Conservation (phyloP, 208 protist species). For the Acanthamoeba lenticulata region DNA sequence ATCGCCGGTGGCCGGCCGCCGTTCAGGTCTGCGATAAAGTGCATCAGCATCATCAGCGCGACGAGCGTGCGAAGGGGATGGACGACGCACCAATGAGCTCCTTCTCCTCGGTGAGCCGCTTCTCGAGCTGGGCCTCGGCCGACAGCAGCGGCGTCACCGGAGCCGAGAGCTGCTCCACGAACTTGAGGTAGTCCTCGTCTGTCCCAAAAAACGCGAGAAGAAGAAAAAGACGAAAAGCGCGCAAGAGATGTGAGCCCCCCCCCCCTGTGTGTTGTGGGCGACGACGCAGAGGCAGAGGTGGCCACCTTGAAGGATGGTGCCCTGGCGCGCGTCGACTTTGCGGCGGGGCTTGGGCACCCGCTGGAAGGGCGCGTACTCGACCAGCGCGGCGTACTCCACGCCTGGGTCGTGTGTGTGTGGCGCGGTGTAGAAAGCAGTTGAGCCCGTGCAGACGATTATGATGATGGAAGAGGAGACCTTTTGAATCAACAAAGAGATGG, state of each 20-base stretch:
- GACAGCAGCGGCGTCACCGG: background rate
- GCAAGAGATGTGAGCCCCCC: too few species aligned
- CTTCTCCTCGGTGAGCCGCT: slow-evolving; percentile 51
- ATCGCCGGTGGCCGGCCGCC: slow-evolving; percentile 35
- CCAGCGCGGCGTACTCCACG: background rate
- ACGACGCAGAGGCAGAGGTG: too few species aligned
- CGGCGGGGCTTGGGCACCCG: background rate
- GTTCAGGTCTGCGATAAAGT: background rate
- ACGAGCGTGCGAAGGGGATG: background rate
- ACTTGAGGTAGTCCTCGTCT: slow-evolving; percentile 60
- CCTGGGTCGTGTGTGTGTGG: background rate
- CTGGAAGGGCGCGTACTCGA: slow-evolving; percentile 58
- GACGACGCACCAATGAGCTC: background rate
- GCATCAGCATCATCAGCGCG: background rate
- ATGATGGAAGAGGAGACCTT: background rate
- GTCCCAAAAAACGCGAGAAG: background rate
- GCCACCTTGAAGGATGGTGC: slow-evolving; percentile 19
- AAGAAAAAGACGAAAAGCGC: background rate
- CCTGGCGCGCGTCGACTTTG: slow-evolving; percentile 23
- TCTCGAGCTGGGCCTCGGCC: slow-evolving; percentile 62
- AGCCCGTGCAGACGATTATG: background rate
- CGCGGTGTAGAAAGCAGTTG: background rate
- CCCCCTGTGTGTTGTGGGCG: too few species aligned
- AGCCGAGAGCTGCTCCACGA: slow-evolving; percentile 13
- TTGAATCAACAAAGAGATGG: slow-evolving; percentile 14